These are phyloP conservation scores for Pulveroboletus sp. DNA, from an alignment of 768 basidiomycete genomes.

Conservation along the genomic window DNA sequence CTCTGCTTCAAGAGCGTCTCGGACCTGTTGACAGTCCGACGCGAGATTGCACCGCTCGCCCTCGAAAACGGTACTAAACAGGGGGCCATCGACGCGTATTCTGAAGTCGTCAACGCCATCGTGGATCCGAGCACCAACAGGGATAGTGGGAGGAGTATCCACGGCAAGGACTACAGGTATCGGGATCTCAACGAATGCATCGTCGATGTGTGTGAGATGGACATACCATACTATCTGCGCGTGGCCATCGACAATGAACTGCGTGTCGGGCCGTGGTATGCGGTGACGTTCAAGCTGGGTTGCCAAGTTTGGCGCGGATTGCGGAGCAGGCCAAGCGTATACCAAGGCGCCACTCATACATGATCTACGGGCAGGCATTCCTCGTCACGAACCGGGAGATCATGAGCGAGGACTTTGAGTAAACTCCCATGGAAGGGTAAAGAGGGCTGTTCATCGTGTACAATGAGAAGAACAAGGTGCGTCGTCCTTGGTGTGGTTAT, in stretches of 20 bases:
- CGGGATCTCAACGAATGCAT: constrained; percentile 88
- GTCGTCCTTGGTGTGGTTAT: constrained; percentile 8
- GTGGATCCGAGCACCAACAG: constrained; percentile 63
- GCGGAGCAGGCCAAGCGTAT: constrained; percentile 92
- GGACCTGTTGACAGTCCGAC: constrained; percentile 81
- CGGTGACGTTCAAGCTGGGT: constrained; percentile 80
- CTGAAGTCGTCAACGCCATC: constrained; percentile 86
- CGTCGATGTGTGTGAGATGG: constrained; percentile 92
- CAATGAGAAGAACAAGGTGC: constrained; percentile 89
- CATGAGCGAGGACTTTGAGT: constrained; percentile 96
- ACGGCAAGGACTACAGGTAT: constrained; percentile 45
- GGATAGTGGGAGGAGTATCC: constrained; percentile 41
- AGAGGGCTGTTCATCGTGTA: constrained; percentile 95
- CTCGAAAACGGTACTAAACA: constrained; percentile 88
- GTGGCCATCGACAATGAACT: constrained; percentile 99
- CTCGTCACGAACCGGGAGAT: constrained; percentile 98
- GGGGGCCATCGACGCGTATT: constrained; percentile 94
- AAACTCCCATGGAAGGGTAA: constrained; percentile 96
- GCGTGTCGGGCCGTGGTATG: constrained; percentile 97
- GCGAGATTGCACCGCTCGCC: constrained; percentile 87
- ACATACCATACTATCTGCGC: constrained; percentile 95
- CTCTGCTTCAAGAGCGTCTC: constrained; percentile 91
- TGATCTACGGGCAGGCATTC: constrained; percentile 97
- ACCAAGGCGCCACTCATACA: constrained; percentile 99
- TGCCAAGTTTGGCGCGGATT: constrained; percentile 67